Base-by-base conservation (phyloP, 495 filamentous ascomycete genomes). In the Penicillium coprophilum region DNA sequence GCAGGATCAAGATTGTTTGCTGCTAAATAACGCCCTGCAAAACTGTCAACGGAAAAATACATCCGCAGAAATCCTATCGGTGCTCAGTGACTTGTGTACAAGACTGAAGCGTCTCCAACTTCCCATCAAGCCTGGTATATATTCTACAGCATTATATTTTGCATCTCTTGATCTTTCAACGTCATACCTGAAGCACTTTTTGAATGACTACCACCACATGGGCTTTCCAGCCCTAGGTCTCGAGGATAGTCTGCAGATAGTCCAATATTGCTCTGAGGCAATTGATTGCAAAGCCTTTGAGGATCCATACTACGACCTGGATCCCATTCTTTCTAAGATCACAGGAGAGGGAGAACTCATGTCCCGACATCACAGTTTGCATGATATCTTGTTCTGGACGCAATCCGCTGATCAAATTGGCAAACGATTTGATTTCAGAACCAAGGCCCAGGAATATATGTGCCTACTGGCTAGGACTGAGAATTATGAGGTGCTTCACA, bases 111-210 rank as follows among this genome's bases (percentile, higher is more conserved):
- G 53, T 13, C 53, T 69, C 15, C 32, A 53, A 2, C 50, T 58
- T 0, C 49, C 28, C 1, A 24, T 69, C 15, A 43, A 55, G 38
- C 39, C 68, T 15, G 66, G 64, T 0, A 65, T 76, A 32, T 59
- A 61, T 27, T 68, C 34, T 36, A 38, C n/a, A 24, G 32, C 19
- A 0, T 27, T 50, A 5, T 24, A 1, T 8, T 23, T 72, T 58
- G 68, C 75, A n/a, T 63, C 58, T 11, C 59, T 69, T 8, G 48
- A 60, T 34, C 59, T 74, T 19, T 72, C 63, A 15, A 46, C 58
- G 11, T 44, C 67, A 6, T 64, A 66, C 36, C 52, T 78, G 0
- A 51, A 59, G 11, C 57, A 58, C 7, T 66, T 72, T 46, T 28
- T 77, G 43, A 13, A 59, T 11, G 40, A 40, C 20, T 65, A 62